Base-by-base conservation (phyloP, 345 rosid species). In the Eucalyptus erythrocorys region DNA sequence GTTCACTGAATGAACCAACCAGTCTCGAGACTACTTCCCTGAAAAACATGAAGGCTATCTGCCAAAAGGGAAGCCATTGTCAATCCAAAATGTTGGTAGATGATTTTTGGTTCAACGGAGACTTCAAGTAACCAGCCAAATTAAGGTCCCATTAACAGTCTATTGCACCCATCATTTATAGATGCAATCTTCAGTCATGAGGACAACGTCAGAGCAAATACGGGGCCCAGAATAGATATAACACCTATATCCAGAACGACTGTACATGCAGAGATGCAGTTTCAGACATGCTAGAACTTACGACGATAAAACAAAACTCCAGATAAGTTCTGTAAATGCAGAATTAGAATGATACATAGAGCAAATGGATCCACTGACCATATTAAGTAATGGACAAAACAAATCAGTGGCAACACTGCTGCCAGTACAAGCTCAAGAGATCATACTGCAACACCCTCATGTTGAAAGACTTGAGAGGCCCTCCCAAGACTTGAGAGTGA, bases 1-100 rank as follows among this genome's bases (percentile, higher is more conserved):
- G 95, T 40, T 97, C 97, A 30, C 92, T 94, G 90, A 96, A 97
- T 50, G 99, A 96, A 76, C 97, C 95, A 79, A 96, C 94, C 89
- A 96, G 89, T 92, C 94, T 93, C 42, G 97, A 92, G 87, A 94
- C 98, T 42, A 96, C 97, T 91, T 97, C 98, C 93, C 95, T 97
- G 50, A 96, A 95, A 89, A 97, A 97, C 98, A 97, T 91, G 10
- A 96, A 94, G 53, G 98, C 97, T 82, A 92, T 96, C 99, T 97
- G 93, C 64, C 81, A 86, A 86, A 24, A 80, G 71, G 84, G 82
- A 87, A 51, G 21, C 88, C 53, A 40, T 45, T 43, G 9, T 13
- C 85, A 90, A 79, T 24, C 32, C n/a, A 86, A 34, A 16, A 45
- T 64, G 82, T 81, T 14, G 64, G 42, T 68, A 3, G 21, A 48